Evolutionary conservation across 2,329 filamentous ascomycete genomes (phyloP).

Genomic region (Biscogniauxia marginata): DNA sequence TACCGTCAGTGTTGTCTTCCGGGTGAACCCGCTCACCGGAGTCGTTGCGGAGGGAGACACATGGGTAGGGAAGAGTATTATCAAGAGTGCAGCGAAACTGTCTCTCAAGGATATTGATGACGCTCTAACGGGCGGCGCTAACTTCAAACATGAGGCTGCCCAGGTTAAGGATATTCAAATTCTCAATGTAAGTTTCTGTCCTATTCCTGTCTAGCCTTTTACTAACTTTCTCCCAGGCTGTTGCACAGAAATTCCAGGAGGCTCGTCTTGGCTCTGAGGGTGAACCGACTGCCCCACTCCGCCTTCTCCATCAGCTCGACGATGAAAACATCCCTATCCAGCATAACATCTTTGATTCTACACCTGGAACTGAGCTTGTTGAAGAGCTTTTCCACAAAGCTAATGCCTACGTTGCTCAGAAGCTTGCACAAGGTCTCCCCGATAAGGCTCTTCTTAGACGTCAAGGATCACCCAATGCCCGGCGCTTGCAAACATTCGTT

Average conservation of each 20-base stretch:
- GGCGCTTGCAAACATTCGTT: slow-evolving; percentile 84
- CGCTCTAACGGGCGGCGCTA: slow-evolving; percentile 64
- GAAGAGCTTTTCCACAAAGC: slow-evolving; percentile 95
- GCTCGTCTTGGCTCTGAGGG: slow-evolving; percentile 77
- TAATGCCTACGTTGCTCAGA: slow-evolving; percentile 85
- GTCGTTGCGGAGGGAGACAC: slow-evolving; percentile 78
- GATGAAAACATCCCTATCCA: slow-evolving; percentile 98
- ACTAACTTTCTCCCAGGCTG: slow-evolving; percentile 47
- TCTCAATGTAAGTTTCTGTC: slow-evolving; percentile 59
- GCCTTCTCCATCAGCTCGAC: slow-evolving; percentile 88
- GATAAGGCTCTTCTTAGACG: slow-evolving; percentile 91
- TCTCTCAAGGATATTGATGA: slow-evolving; percentile 83
- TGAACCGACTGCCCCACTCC: slow-evolving; percentile 78
- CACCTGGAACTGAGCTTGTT: slow-evolving; percentile 84
- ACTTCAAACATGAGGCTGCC: slow-evolving; percentile 63
- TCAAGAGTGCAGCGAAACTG: slow-evolving; percentile 87
- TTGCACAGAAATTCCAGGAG: slow-evolving; percentile 89
- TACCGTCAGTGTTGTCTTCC: slow-evolving; percentile 90
- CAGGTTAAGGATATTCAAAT: slow-evolving; percentile 76
- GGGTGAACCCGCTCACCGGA: slow-evolving; percentile 78
- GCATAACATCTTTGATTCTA: slow-evolving; percentile 92
- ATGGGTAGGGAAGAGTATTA: slow-evolving; percentile 90
- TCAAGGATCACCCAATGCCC: slow-evolving; percentile 79
- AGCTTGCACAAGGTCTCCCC: slow-evolving; percentile 73
- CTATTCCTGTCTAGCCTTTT: slow-evolving; percentile 4